Evolutionary conservation across 2,329 filamentous ascomycete species (phyloP), one percentile per base, ranked within the genome.

Genomic region (Neopestalotiopsis sp.): DNA sequence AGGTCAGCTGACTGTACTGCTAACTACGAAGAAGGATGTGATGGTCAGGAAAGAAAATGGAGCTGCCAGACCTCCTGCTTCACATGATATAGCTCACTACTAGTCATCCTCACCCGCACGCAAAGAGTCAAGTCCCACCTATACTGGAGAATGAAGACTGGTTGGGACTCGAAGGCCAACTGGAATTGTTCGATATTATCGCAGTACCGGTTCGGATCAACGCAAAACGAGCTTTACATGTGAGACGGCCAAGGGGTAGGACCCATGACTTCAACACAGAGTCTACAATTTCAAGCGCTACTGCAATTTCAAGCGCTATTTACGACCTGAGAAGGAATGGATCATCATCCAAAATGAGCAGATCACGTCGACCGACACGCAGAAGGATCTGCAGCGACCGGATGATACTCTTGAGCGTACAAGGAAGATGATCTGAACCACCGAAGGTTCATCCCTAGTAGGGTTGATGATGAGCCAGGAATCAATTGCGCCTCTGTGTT

Each of bases 81-180:
- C 24, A 28, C 24, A 28, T 28, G 24, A 28, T 28, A 28, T 28
- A 28, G 0, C 24, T 28, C 24, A 28, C 24, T 28, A 28, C 24
- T 28, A 28, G 24, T 28, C 24, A 28, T 28, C 24, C 24, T 28
- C 24, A 28, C 3, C 24, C 24, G 4, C 73, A 73, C 67, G 38
- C 45, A 2, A 69, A 67, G 12, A 73, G 73, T 71, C 30, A 64
- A 4, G 45, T 74, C 1, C 73, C 73, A 10, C 63, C 70, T 67
- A 5, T 57, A 40, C 61, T 32, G 40, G 20, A 60, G 49, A 45
- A 30, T 69, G 32, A 42, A 49, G 14, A 24, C 20, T 49, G 30
- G 42, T 13, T 14, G 49, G 63, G 28, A 45, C 56, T n/a, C 42
- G 32, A 24, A 63, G 58, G 30, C 14, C 58, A 45, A 42, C 42